Base-by-base conservation (phyloP, 2,329 filamentous ascomycete species). In the Aspergillus vadensis region DNA sequence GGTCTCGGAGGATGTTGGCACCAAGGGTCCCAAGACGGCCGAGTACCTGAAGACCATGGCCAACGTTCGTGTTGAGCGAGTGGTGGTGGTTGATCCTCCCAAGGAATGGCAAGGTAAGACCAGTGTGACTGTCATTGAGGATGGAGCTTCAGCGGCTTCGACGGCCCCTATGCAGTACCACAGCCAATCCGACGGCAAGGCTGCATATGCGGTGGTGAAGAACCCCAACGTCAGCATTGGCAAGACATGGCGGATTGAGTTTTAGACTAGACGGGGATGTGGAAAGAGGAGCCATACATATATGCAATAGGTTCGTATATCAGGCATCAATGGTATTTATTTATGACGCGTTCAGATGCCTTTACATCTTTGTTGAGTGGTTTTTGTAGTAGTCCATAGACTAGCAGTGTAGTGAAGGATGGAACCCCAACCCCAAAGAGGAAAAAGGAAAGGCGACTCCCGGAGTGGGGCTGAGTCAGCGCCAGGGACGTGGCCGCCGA, bases 31-130 rank as follows among this genome's bases (percentile, higher is more conserved):
- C 64, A 85, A 90, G 76, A 85, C 87, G 15, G 88, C 89, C 41
- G 83, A 85, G 36, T 98, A 92, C 81, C 78, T 93, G 63, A 91
- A 94, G 82, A 82, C 79, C 5, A 96, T 97, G 89, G 83, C 84
- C 30, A 82, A 85, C 48, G 92, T 98, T 3, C 80, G 84, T 7
- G 87, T 98, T 1, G 92, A 97, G 80, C 92, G 90, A 78, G 85
- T 98, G 58, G 82, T 98, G 50, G 70, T 99, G 52, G 87, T 98
- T 19, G 91, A 91, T 48, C 91, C 91, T 2, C 91, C 92, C 1
- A 80, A 83, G 36, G 77, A 80, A 19, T 97, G 92, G 93, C 84
- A 84, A 63, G 80, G 79, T 52, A 89, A 86, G 79, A 81, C 77
- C 64, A 83, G 81, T 65, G 88, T 88, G 1, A 73, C 70, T 6